Percentiles rank a stretch among this genome's conserved stretches.
These are phyloP conservation scores for Triticum monococcum DNA, from an alignment of 176 grass and related monocot genomes.

Conservation along the genomic window DNA sequence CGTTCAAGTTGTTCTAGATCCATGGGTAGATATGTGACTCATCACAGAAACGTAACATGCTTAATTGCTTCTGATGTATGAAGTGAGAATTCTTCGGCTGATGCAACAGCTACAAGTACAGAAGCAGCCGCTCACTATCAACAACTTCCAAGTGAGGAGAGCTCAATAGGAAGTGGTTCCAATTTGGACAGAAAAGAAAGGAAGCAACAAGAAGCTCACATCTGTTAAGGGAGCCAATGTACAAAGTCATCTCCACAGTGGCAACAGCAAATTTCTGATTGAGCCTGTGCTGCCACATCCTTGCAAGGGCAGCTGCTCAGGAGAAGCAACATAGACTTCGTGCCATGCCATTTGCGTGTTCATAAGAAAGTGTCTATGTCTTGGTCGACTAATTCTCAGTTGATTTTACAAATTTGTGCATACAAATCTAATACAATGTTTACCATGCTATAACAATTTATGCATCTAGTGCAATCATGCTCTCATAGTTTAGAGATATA, in stretches of 20 bases:
- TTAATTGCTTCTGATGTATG: constrained; percentile 4
- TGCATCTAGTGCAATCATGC: no score
- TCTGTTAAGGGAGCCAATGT: constrained; percentile 9
- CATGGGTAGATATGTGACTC: not conserved
- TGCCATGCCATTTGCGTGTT: no score
- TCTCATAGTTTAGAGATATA: no score
- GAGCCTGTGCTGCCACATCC: not conserved
- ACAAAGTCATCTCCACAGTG: not conserved
- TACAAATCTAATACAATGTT: no score
- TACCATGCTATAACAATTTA: no score
- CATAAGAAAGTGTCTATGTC: no score
- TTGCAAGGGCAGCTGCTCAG: not conserved
- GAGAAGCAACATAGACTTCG: no score
- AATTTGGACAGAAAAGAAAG: constrained; percentile 26
- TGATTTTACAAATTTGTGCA: no score
- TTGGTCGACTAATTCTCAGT: no score
- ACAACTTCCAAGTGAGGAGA: constrained; percentile 26
- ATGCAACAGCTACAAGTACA: not conserved
- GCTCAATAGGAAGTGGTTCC: constrained; percentile 4
- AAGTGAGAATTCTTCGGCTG: constrained; percentile 35
- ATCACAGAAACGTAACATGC: not conserved
- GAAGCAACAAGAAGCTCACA: constrained; percentile 29
- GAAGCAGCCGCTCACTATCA: constrained; percentile 26
- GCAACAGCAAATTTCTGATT: not conserved
- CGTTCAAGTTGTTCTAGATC: not conserved